These are phyloP conservation scores for Botrytis fragariae DNA, from an alignment of 2,329 filamentous ascomycete species.

Conservation along the genomic window DNA sequence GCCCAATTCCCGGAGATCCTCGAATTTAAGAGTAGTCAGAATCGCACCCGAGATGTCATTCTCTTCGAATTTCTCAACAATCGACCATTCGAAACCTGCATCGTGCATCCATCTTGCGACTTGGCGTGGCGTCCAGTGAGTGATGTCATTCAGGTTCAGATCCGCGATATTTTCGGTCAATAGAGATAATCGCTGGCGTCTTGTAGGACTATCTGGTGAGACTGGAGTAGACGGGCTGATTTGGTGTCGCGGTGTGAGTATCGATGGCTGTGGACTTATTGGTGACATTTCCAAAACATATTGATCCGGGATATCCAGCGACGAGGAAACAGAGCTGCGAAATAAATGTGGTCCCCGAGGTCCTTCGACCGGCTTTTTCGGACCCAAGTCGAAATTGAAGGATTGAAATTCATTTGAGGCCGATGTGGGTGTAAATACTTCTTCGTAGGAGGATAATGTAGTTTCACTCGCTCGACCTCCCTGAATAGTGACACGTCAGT, in stretches of 20 bases:
- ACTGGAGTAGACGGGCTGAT: constrained; percentile 23
- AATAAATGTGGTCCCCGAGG: constrained; percentile 87
- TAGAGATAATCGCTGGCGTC: constrained; percentile 8
- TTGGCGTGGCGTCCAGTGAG: constrained; percentile 69
- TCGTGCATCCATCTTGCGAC: constrained; percentile 86
- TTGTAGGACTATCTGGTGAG: neutral
- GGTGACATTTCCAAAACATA: constrained; percentile 67
- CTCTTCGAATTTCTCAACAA: constrained; percentile 80
- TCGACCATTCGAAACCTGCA: constrained; percentile 70
- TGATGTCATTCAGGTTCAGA: constrained; percentile 58
- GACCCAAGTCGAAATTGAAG: constrained; percentile 59
- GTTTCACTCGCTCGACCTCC: constrained; percentile 73
- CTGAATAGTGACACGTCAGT: constrained; percentile 43
- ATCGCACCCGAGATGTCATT: constrained; percentile 92
- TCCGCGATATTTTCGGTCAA: constrained; percentile 53
- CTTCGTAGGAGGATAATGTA: constrained; percentile 83
- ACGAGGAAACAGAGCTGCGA: constrained; percentile 62
- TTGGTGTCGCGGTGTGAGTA: constrained; percentile 33
- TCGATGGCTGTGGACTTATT: constrained; percentile 62
- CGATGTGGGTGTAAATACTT: constrained; percentile 74
- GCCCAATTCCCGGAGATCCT: constrained; percentile 78
- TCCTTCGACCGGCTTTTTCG: constrained; percentile 66
- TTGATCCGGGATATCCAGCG: constrained; percentile 51
- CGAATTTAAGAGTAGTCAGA: constrained; percentile 85
- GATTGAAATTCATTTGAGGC: constrained; percentile 54